Percentiles rank a stretch among this genome's conserved stretches.
phyloP scores from a whole-genome alignment of 2,329 filamentous ascomycete species.

The Alternaria conjuncta region DNA sequence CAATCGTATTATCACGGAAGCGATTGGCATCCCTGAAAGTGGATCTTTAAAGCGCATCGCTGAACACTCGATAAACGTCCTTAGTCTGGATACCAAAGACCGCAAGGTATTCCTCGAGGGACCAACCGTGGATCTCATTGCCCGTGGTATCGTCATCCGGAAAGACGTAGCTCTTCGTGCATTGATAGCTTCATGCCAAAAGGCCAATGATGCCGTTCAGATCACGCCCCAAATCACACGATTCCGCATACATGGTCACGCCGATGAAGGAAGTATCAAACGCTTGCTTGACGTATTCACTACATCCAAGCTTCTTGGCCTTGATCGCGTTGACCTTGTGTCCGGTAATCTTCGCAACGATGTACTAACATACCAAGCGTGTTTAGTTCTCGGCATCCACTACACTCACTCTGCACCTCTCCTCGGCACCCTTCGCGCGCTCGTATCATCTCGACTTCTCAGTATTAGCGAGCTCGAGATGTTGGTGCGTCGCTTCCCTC shows the following conservation, averaged over 20 bases:
- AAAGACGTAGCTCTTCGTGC: background rate
- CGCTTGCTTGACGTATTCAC: background rate
- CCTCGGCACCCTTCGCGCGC: slow-evolving; percentile 1
- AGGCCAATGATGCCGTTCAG: background rate
- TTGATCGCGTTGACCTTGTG: background rate
- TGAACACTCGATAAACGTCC: background rate
- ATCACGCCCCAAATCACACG: background rate
- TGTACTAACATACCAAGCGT: slow-evolving; percentile 6
- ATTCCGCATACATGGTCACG: background rate
- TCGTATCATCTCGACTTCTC: background rate
- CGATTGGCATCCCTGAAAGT: no score
- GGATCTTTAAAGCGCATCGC: no score
- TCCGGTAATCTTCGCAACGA: background rate
- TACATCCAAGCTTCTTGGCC: background rate
- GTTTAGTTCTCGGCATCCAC: slow-evolving; percentile 1
- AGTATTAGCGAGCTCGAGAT: slow-evolving; percentile 1
- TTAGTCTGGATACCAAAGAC: background rate
- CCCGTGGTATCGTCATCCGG: background rate
- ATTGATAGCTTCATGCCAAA: background rate
- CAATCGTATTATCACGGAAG: no score
- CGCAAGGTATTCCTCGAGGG: background rate
- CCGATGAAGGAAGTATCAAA: background rate
- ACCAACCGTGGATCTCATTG: background rate
- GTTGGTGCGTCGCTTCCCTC: background rate
- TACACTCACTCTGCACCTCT: slow-evolving; percentile 4